These are phyloP conservation scores for Aspergillus funiculosus DNA, from an alignment of 495 filamentous ascomycete genomes.

Conservation along the genomic window DNA sequence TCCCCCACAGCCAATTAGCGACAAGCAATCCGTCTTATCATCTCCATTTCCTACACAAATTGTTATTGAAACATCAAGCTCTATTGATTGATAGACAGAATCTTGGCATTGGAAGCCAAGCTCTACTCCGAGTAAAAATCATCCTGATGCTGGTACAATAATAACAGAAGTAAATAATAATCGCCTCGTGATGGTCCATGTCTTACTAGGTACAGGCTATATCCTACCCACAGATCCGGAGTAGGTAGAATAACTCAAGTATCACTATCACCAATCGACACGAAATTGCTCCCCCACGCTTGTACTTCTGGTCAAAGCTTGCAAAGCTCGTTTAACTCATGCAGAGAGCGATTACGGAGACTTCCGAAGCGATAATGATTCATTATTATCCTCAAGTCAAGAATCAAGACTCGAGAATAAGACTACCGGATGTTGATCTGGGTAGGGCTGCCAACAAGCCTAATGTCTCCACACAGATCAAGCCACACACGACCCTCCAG, in stretches of 20 bases:
- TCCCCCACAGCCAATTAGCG: constrained; percentile 8
- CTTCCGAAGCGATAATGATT: too few relatives aligned
- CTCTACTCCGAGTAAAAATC: background rate
- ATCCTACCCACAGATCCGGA: too few relatives aligned
- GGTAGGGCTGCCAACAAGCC: constrained; percentile 2
- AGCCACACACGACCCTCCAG: background rate
- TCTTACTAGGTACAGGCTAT: too few relatives aligned
- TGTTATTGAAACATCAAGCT: constrained; percentile 3
- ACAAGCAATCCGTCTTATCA: constrained; percentile 8
- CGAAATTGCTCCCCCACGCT: too few relatives aligned
- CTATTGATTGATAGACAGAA: constrained; percentile 3
- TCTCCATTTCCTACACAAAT: constrained; percentile 13
- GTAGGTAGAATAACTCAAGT: too few relatives aligned
- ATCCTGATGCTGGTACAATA: background rate
- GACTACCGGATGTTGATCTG: background rate
- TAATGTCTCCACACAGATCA: background rate
- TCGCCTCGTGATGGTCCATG: too few relatives aligned
- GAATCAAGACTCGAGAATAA: background rate
- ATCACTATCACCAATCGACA: too few relatives aligned
- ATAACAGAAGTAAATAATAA: too few relatives aligned
- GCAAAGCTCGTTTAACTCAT: too few relatives aligned
- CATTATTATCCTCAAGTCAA: too few relatives aligned
- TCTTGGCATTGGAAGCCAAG: constrained; percentile 5
- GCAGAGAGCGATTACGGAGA: too few relatives aligned
- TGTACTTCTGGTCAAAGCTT: too few relatives aligned